These are phyloP conservation scores for Dothistroma pini DNA, from an alignment of 2,329 filamentous ascomycete species.

Conservation along the genomic window DNA sequence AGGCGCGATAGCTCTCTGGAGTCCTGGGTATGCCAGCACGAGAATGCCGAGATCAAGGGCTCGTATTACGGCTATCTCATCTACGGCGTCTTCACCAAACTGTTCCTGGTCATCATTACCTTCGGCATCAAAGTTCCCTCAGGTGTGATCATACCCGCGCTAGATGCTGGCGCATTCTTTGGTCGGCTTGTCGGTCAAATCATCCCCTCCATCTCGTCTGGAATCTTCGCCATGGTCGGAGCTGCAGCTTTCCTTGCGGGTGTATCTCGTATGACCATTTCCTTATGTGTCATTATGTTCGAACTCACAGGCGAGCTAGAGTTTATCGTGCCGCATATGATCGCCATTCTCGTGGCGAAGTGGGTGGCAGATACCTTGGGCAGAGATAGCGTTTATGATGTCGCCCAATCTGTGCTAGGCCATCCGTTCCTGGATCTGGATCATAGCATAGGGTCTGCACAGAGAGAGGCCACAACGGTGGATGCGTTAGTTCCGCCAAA, in stretches of 20 bases:
- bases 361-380: constrained; percentile 56
- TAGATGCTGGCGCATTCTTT: constrained; percentile 57
- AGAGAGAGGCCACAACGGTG: constrained; percentile 39
- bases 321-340: constrained; percentile 55
- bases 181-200: constrained; percentile 52
- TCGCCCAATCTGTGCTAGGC: constrained; percentile 57
- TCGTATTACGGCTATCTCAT: constrained; percentile 52
- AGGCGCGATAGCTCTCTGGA: constrained; percentile 31
- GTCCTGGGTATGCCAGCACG: constrained; percentile 53
- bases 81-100: constrained; percentile 53
- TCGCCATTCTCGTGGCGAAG: constrained; percentile 57
- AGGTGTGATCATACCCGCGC: constrained; percentile 58
- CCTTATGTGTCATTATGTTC: constrained; percentile 59
- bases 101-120: constrained; percentile 55
- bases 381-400: constrained; percentile 55
- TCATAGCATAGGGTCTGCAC: constrained; percentile 43
- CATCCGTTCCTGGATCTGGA: constrained; percentile 58
- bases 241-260: constrained; percentile 57
- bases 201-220: constrained; percentile 48
- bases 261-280: constrained; percentile 57
- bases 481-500: constrained; percentile 51
- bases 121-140: constrained; percentile 60
- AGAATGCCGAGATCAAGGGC: constrained; percentile 36
- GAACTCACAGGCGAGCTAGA: constrained; percentile 58
- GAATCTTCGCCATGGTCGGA: constrained; percentile 60